These are phyloP conservation scores for Austroboletus rostrupii DNA, from an alignment of 1,284 basidiomycete species.

Conservation along the genomic window DNA sequence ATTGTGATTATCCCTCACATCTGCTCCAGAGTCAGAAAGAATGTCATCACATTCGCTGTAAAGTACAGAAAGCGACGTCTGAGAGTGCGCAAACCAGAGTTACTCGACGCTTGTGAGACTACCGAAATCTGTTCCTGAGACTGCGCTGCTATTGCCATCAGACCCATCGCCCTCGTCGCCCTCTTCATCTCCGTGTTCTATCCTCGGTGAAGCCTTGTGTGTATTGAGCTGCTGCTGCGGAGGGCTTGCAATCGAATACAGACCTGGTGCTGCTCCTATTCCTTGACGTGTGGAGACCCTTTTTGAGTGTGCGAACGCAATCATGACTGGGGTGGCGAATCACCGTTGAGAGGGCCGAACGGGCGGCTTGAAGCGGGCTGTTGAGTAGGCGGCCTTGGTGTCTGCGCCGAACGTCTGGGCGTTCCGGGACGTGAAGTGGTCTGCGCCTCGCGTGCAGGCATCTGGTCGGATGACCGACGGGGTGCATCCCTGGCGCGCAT, in stretches of 20 bases:
- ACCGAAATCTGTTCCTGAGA: conserved; percentile 46
- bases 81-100: conserved; percentile 6
- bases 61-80: neutral
- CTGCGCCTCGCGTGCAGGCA: conserved; percentile 13
- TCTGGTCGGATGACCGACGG: conserved; percentile 17
- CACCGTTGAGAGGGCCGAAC: conserved; percentile 40
- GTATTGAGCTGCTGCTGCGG: conserved; percentile 22
- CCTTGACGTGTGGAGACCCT: conserved; percentile 33
- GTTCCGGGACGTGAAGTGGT: conserved; percentile 28
- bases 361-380: conserved; percentile 24
- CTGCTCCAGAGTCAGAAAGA: too few relatives aligned
- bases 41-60: neutral
- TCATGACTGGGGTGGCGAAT: conserved; percentile 38
- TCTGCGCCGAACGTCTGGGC: conserved; percentile 25
- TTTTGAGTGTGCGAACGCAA: conserved; percentile 36
- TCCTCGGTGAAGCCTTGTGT: conserved; percentile 24
- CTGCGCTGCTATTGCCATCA: conserved; percentile 34
- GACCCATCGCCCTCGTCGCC: conserved; percentile 22
- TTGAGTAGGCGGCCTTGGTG: conserved; percentile 22
- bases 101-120: conserved; percentile 61
- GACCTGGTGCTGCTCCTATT: conserved; percentile 24
- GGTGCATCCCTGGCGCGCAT: conserved; percentile 22
- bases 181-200: conserved; percentile 11
- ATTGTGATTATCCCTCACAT: too few relatives aligned
- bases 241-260: conserved; percentile 25